These are phyloP conservation scores for Neurospora sp. DNA, from an alignment of 495 filamentous ascomycete species.

Conservation along the genomic window DNA sequence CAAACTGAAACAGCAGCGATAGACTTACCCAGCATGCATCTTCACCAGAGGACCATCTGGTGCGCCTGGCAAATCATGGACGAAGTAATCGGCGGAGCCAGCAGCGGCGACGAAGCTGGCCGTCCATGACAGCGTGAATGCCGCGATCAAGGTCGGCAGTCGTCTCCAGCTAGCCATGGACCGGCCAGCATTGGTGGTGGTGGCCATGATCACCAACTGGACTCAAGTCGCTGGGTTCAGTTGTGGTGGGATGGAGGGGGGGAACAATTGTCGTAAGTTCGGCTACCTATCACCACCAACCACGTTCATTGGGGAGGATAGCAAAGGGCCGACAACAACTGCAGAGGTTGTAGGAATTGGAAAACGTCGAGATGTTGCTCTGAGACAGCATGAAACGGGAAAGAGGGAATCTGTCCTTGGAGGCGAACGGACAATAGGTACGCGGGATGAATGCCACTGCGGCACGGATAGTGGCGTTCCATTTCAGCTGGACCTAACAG, in stretches of 20 bases:
- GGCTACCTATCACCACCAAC: constrained; percentile 10
- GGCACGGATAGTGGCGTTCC: neutral
- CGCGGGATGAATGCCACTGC: neutral
- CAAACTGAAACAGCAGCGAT: neutral
- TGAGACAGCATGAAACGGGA: neutral
- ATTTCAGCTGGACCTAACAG: neutral
- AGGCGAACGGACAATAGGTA: neutral
- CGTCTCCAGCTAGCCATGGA: constrained; percentile 24
- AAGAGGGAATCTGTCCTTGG: neutral
- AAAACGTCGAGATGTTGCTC: neutral
- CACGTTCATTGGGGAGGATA: constrained; percentile 2
- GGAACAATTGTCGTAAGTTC: neutral
- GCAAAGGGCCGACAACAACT: neutral
- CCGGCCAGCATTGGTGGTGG: constrained; percentile 1
- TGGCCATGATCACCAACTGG: constrained; percentile 14
- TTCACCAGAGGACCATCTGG: constrained; percentile 73
- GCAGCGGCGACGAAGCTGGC: constrained; percentile 23
- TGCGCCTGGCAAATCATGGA: constrained; percentile 72
- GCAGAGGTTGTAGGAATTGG: neutral
- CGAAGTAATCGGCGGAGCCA: constrained; percentile 79
- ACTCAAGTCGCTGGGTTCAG: neutral
- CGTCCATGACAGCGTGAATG: constrained; percentile 25
- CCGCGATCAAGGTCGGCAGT: constrained; percentile 21
- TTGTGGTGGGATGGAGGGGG: neutral
- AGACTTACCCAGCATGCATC: constrained; percentile 92